Evolutionary conservation across 345 rosid genomes (phyloP), one percentile per base, ranked within the genome.

Genomic region (Reutealis trisperma): DNA sequence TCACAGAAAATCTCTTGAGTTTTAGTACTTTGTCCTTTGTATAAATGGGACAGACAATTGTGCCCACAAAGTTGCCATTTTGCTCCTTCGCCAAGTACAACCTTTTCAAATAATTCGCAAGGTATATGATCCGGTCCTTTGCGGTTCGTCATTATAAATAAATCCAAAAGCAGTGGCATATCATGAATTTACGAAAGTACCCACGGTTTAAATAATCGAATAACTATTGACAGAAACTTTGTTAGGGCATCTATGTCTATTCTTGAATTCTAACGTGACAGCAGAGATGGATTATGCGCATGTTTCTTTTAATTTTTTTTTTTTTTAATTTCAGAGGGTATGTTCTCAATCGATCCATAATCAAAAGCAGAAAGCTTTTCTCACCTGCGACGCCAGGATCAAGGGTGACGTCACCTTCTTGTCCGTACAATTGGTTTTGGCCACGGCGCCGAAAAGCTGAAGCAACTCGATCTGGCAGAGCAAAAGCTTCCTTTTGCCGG

Each of bases 381-480:
- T 42, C 76, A 92, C 98, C 90, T 88, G 90, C 18, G 88, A 78
- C 24, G 91, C 89, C 19, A 84, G 78, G 67, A 90, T 86, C 59
- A 94, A 81, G 11, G 89, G 84, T n/a, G 93, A 73, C 19, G 79
- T 71, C 78, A 71, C 74, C 87, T 86, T 89, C 81, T 77, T 84
- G 70, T 84, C 91, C 68, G 78, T 64, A 24, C 67, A 34, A 55
- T 72, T 77, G 47, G 69, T 76, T 8, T 44, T 75, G 73, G 86
- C 76, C 8, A 80, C 89, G 30, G 89, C 89, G 27, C 87, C 94
- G 54, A 88, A 92, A 63, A 90, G 87, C 83, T 90, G 97, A 69
- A 92, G 93, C 83, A 94, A 75, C 86, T 84, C 92, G 67, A 92
- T 90, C 87, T 82, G 90, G 63, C 84, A 65, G 68, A 93, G 92